Conservation (phyloP, 768 basidiomycete genomes). For the Clitopilus hobsonii region DNA sequence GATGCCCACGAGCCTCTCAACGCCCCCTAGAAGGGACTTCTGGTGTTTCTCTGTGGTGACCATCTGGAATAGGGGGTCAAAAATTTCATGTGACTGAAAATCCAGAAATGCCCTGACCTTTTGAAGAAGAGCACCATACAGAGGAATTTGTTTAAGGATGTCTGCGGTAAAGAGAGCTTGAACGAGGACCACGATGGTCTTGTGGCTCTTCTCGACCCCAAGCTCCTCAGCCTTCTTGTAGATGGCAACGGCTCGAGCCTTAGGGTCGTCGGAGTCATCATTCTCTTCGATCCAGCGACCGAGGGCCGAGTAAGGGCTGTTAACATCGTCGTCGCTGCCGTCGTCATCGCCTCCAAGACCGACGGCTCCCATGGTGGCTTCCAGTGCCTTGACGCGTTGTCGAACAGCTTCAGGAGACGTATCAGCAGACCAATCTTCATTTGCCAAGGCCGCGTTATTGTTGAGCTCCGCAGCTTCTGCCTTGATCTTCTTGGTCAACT, state of each 20-base stretch:
- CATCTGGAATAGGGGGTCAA: slow-evolving; percentile 44
- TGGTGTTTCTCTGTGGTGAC: slow-evolving; percentile 93
- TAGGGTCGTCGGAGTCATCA: slow-evolving; percentile 39
- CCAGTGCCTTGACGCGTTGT: slow-evolving; percentile 71
- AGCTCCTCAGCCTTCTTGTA: slow-evolving; percentile 89
- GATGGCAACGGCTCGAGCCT: slow-evolving; percentile 58
- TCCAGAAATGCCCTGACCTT: slow-evolving; percentile 62
- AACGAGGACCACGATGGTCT: slow-evolving; percentile 75
- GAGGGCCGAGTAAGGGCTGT: slow-evolving; percentile 82
- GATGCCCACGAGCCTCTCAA: slow-evolving; percentile 82
- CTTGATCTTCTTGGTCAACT: slow-evolving; percentile 86
- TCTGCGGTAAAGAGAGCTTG: slow-evolving; percentile 80
- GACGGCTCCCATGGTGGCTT: slow-evolving; percentile 49
- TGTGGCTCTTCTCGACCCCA: slow-evolving; percentile 94
- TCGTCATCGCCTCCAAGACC: slow-evolving; percentile 70
- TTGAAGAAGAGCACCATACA: slow-evolving; percentile 64
- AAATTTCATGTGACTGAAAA: neutral
- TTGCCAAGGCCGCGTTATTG: slow-evolving; percentile 50
- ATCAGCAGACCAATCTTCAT: slow-evolving; percentile 90
- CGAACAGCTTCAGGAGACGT: slow-evolving; percentile 87
- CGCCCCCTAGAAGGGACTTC: slow-evolving; percentile 88
- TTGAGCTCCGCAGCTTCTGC: slow-evolving; percentile 81
- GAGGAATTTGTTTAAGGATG: slow-evolving; percentile 57
- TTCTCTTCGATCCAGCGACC: slow-evolving; percentile 85
- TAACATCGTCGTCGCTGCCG: slow-evolving; percentile 81